Conservation (phyloP, 2,329 filamentous ascomycete genomes). For the Hypocrella siamensis region DNA sequence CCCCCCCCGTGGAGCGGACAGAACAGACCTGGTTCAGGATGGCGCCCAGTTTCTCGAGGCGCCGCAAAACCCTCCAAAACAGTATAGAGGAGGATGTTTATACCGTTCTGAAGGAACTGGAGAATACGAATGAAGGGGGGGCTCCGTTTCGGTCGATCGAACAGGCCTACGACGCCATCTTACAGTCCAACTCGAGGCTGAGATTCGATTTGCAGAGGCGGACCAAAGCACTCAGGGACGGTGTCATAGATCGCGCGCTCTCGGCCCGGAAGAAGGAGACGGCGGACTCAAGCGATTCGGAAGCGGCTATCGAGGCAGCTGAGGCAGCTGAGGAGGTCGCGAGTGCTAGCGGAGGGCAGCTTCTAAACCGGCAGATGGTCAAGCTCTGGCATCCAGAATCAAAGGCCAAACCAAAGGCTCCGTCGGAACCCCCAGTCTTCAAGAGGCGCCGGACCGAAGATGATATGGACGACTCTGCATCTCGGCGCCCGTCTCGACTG, state of each 20-base stretch:
- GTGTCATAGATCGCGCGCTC: conserved; percentile 71
- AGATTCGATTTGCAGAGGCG: no score
- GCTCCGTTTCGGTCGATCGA: conserved; percentile 33
- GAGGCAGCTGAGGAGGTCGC: conserved; percentile 13
- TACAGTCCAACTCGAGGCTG: conserved; percentile 72
- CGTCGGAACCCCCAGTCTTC: conserved; percentile 9
- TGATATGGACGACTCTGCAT: conserved; percentile 11
- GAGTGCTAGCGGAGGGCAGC: conserved; percentile 11
- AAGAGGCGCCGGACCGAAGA: conserved; percentile 19
- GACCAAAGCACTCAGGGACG: conserved; percentile 68
- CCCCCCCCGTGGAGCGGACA: not conserved
- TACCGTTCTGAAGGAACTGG: conserved; percentile 61
- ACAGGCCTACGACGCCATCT: conserved; percentile 63
- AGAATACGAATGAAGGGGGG: conserved; percentile 43
- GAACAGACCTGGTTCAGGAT: not conserved
- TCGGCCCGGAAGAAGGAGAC: conserved; percentile 53
- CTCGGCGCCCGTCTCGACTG: no score
- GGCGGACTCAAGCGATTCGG: conserved; percentile 36
- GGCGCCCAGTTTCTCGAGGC: not conserved
- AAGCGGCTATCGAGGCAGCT: conserved; percentile 29
- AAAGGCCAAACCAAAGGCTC: conserved; percentile 4
- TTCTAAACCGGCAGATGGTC: conserved; percentile 27
- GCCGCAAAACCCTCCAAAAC: conserved; percentile 9
- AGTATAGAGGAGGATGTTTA: conserved; percentile 57
- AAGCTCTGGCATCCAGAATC: conserved; percentile 20